Evolutionary conservation across 805 yeast species (phyloP), one percentile per base, ranked within the genome.

Genomic region (Ogataea ganodermae): DNA sequence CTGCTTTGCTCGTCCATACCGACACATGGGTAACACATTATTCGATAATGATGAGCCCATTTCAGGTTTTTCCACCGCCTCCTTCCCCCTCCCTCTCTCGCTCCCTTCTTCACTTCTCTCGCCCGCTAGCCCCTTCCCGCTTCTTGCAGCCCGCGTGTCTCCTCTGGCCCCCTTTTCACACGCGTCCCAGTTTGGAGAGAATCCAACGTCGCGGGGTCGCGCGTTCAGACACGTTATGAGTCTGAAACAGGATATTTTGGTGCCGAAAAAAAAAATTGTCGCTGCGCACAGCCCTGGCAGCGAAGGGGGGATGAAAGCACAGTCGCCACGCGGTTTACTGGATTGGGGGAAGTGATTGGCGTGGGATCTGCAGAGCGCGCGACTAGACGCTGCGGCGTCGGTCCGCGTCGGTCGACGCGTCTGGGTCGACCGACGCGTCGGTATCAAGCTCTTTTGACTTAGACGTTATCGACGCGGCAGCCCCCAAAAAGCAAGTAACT

Each of bases 331-430:
- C 14, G 9, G 14, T 17, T 31, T 31, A 31, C 35, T 31, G 20
- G n/a, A 31, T 31, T 17, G 20, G 35, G 35, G 35, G 35, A 31
- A 14, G 20, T 31, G 35, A 31, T 31, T 31, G n/a, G n/a, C n/a
- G 35, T 9, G 20, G 6, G 18, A 14, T 31, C 12, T 6, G 35
- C 35, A n/a, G n/a, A n/a, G 20, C 21, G 14, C 21, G 20, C 18
- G 10, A n/a, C n/a, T n/a, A n/a, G n/a, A n/a, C n/a, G n/a, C n/a
- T n/a, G n/a, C n/a, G n/a, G n/a, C n/a, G n/a, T n/a, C n/a, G n/a
- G n/a, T n/a, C 20, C 21, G 35, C 20, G 20, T 16, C 18, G 14
- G 4, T n/a, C 14, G 31, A 12, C 31, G 31, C 31, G 13, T 7
- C 13, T 7, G 14, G n/a, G 14, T 27, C 31, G 14, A n/a, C 4